Conservation (phyloP, 2,329 filamentous ascomycete species). For the Alternaria triticimaculans region DNA sequence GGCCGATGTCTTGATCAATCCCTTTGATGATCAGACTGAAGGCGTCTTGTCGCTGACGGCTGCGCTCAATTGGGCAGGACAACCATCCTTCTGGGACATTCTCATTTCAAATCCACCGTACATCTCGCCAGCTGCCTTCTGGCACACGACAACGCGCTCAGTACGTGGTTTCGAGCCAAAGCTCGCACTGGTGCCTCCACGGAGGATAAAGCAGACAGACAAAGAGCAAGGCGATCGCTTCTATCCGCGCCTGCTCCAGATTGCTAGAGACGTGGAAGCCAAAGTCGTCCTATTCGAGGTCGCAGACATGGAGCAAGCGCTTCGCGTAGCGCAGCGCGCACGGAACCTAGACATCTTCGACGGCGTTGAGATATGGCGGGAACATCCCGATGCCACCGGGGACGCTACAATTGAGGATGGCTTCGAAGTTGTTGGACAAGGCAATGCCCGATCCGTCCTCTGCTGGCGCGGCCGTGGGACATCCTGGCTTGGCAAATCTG, state of each 20-base stretch:
- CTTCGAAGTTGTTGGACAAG: constrained; percentile 46
- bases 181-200: constrained; percentile 70
- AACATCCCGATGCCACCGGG: constrained; percentile 52
- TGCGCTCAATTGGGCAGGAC: constrained; percentile 17
- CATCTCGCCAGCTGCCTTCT: constrained; percentile 71
- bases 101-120: constrained; percentile 92
- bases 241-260: constrained; percentile 68
- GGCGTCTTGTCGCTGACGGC: constrained; percentile 20
- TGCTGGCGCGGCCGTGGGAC: constrained; percentile 47
- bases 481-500: constrained; percentile 31
- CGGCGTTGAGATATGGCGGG: constrained; percentile 73
- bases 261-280: constrained; percentile 60
- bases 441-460: constrained; percentile 54
- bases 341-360: constrained; percentile 37
- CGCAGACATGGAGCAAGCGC: constrained; percentile 71
- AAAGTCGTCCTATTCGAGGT: constrained; percentile 72
- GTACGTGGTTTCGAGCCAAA: constrained; percentile 84
- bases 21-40: constrained; percentile 53
- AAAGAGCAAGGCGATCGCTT: constrained; percentile 62
- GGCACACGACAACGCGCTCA: constrained; percentile 69
- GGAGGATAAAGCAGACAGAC: constrained; percentile 19
- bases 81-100: constrained; percentile 59
- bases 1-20: constrained; percentile 55
- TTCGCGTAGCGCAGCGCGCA: constrained; percentile 63
- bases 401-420: constrained; percentile 3